Percentiles rank a stretch among this genome's conserved stretches.
Evolutionary conservation across 345 rosid genomes (phyloP).

Genomic region (Leavenworthia alabamica): DNA sequence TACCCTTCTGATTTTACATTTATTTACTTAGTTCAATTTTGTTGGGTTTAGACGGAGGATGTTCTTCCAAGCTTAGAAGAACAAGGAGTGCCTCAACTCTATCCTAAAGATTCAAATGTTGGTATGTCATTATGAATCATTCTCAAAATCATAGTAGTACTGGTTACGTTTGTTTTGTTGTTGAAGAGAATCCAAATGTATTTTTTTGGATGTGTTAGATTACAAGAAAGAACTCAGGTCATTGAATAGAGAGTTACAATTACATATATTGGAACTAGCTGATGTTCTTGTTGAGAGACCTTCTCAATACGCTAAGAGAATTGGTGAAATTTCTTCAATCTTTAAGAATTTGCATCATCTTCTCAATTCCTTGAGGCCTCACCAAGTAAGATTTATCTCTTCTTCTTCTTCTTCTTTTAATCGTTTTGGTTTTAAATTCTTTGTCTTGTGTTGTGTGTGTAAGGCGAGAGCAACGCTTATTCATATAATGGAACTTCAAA

Average conservation of each 20-base stretch:
- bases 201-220: slow-evolving; percentile 53
- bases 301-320: slow-evolving; percentile 89
- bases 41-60: slow-evolving; percentile 54
- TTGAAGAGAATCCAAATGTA: background rate
- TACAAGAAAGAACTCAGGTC: slow-evolving; percentile 75
- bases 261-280: slow-evolving; percentile 85
- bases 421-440: background rate
- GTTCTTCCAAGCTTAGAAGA: slow-evolving; percentile 90
- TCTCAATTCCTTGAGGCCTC: slow-evolving; percentile 90
- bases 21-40: background rate
- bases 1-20: background rate
- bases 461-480: slow-evolving; percentile 94
- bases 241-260: slow-evolving; percentile 77
- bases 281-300: slow-evolving; percentile 97
- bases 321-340: slow-evolving; percentile 80
- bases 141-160: no score
- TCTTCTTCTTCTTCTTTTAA: background rate
- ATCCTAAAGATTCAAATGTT: slow-evolving; percentile 59
- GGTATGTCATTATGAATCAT: slow-evolving; percentile 36
- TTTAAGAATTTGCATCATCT: slow-evolving; percentile 96
- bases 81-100: slow-evolving; percentile 77
- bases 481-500: slow-evolving; percentile 87
- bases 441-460: background rate
- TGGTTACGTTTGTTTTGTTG: background rate
- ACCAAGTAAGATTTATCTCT: slow-evolving; percentile 48